Percentiles rank a stretch among this genome's conserved stretches.
Conservation (phyloP, 495 filamentous ascomycete species). For the Trichoderma gamsii region DNA sequence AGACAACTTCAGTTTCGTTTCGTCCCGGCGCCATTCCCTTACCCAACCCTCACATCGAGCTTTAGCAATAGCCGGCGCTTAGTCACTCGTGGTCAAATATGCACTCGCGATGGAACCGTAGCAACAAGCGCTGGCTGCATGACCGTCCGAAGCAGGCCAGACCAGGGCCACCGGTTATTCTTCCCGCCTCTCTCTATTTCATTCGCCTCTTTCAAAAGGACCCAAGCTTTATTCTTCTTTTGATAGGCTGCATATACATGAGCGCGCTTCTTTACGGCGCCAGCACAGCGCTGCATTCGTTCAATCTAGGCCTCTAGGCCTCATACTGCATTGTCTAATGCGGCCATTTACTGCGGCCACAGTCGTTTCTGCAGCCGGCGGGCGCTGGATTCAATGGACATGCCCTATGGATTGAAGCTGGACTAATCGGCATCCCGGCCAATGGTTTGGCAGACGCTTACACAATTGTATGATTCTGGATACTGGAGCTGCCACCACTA, state of each 20-base stretch:
- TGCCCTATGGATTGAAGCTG: neutral
- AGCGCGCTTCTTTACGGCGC: slow-evolving; percentile 10
- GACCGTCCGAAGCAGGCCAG: slow-evolving; percentile 1
- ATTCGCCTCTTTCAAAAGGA: neutral
- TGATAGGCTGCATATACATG: neutral
- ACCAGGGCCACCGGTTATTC: neutral
- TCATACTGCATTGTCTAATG: neutral
- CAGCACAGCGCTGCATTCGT: neutral
- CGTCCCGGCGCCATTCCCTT: neutral
- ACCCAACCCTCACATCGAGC: neutral
- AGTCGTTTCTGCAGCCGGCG: neutral
- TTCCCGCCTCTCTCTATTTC: neutral
- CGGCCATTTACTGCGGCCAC: slow-evolving; percentile 1
- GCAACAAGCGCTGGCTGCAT: slow-evolving; percentile 7
- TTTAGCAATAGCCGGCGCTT: neutral
- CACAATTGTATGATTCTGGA: neutral
- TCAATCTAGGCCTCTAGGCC: neutral
- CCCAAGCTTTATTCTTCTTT: neutral
- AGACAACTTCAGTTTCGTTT: neutral
- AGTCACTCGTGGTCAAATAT: neutral
- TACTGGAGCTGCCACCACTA: neutral
- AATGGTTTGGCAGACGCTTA: neutral
- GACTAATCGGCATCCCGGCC: neutral
- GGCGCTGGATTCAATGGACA: neutral
- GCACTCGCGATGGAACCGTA: slow-evolving; percentile 7